phyloP scores from a whole-genome alignment of 2,329 filamentous ascomycete species.

The Penicillium concentricum region DNA sequence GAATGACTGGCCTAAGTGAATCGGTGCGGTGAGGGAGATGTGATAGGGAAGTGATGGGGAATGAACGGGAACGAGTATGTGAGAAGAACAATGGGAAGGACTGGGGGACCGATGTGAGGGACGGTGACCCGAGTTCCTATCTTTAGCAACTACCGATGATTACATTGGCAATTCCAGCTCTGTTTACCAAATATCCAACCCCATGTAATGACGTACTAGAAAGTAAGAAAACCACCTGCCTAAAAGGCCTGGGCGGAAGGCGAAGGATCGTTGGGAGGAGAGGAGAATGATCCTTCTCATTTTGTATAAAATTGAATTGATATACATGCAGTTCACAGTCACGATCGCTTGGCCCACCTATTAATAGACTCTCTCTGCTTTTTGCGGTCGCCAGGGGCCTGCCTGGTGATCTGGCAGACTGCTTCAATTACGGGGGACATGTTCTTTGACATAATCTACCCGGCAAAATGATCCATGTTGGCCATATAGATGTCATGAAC shows the following conservation, averaged over 20 bases:
- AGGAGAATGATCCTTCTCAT: neutral
- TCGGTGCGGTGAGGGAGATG: no score
- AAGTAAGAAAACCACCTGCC: neutral
- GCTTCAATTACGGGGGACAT: neutral
- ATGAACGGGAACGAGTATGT: no score
- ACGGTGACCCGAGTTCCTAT: no score
- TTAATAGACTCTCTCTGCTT: neutral
- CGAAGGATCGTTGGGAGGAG: neutral
- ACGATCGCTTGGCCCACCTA: neutral
- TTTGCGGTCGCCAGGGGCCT: no score
- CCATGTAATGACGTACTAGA: no score
- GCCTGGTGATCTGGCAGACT: neutral
- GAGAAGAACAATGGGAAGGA: no score
- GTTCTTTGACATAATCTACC: neutral
- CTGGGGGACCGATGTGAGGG: no score
- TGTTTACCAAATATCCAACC: no score
- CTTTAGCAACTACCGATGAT: no score
- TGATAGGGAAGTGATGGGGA: no score
- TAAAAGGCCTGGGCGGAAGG: neutral
- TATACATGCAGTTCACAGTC: neutral
- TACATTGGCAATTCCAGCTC: no score
- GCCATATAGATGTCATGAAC: neutral
- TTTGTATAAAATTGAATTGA: neutral
- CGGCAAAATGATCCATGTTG: neutral
- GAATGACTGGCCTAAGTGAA: no score